Base-by-base conservation (phyloP, 2,329 filamentous ascomycete genomes). In the Dactylellina cionopaga region DNA sequence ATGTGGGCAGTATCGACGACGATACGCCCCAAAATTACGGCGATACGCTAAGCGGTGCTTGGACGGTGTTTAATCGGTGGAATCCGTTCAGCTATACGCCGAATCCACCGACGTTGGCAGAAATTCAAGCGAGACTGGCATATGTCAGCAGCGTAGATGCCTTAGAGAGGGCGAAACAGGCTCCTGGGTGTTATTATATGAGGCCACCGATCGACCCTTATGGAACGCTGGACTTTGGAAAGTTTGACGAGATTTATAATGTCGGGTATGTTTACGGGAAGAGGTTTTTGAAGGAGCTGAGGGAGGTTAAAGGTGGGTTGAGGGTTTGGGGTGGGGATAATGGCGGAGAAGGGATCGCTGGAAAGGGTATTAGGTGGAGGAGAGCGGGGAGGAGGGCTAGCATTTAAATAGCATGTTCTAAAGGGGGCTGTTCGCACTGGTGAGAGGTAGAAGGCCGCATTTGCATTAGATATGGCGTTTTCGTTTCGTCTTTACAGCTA, bases 111-210 rank as follows among this genome's bases (percentile, higher is more conserved):
- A 98, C 95, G 0, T 83, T 99, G 9, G 92, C 92, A 0, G 95
- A 99, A 80, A 99, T 99, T 74, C 96, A 99, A 82, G 94, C 92
- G 4, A 87, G 95, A 1, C 85, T 99, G 5, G 95, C 95, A 0
- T 99, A 99, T 78, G 95, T 99, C 47, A 95, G 90, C 3, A 96
- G 91, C 60, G 92, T 97, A 10, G 95, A 98, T 80, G 95, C 95
- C 24, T 84, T 99, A 24, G 95, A 99, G 80, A 86, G 93, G 35
- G 95, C 95, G 22, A 99, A 99, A 84, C 90, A 85, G 3, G 94
- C 90, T 78, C 88, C 92, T 0, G 95, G 95, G 0, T 98, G 94
- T 80, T 85, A 96, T 56, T 99, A 99, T 80, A 96, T 99, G 92
- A 87, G 95, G 0, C 96, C 96, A 3, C 95, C 95, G 0, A 90